Base-by-base conservation (phyloP, 2,329 filamentous ascomycete species). In the Penicillium sp. region DNA sequence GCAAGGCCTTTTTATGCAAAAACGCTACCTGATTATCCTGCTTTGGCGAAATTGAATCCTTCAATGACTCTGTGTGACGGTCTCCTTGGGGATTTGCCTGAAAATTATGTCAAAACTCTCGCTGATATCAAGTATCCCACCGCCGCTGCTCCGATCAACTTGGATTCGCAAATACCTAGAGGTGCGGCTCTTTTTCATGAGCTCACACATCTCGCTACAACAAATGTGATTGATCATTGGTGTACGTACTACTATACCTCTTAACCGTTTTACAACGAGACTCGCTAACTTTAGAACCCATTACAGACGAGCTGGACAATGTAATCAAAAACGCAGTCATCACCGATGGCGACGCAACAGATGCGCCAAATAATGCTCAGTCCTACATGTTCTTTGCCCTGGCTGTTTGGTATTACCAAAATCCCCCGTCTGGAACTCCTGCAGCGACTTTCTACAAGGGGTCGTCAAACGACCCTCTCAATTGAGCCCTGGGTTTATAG, bases 301-400 rank as follows among this genome's bases (percentile, higher is more conserved):
- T 21, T 28, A 24, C 46, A 48, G 46, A 48, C 20, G 24, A 24
- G 8, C 21, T 48, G 26, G 26, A 48, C 28, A 2, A 5, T 3
- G 21, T 24, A 21, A 48, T 48, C 46, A n/a, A 48, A 28, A 7
- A 20, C 26, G 46, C 46, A 48, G 46, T 40, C 4, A 40, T 48
- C n/a, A 16, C 30, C 11, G 26, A 26, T 16, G 35, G 35, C 35
- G 14, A 11, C 5, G 3, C 26, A 33, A 33, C 26, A 26, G 28
- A 26, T 8, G 26, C 46, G 18, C 16, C 33, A 16, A 48, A 33
- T 11, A 48, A 33, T 35, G 46, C 46, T 28, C 20, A 48, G 4
- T 30, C n/a, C 46, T 48, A 48, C 26, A 48, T 48, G 46, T 48
- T 33, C 26, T 48, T 48, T 48, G 26, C 46, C 28, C n/a, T 48